A percentile compares a stretch with the other conserved stretches of the same genome.
Conservation (phyloP, 495 filamentous ascomycete genomes). For the Xylaria intraflava region DNA sequence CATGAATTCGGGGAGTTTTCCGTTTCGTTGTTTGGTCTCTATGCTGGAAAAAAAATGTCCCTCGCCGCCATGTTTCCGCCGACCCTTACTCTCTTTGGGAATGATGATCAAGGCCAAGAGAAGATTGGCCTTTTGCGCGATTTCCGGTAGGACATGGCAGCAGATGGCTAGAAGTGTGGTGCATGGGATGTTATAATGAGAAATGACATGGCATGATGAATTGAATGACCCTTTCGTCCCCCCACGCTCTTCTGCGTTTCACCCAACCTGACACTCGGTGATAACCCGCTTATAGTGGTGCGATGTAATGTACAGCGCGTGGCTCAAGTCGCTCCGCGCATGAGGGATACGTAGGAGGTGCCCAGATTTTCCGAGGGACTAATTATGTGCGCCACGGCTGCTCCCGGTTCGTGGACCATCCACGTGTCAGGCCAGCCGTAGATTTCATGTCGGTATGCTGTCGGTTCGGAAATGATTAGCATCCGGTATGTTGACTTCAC, state of each 20-base stretch:
- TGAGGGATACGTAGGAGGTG: not conserved
- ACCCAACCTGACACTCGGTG: not conserved
- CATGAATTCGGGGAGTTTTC: conserved; percentile 13
- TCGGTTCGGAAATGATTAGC: not conserved
- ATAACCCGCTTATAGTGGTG: not conserved
- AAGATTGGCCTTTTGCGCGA: not conserved
- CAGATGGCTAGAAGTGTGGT: conserved; percentile 7
- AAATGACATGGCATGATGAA: conserved; percentile 17
- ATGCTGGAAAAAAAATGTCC: not conserved
- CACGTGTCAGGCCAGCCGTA: not conserved
- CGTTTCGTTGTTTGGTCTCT: conserved; percentile 10
- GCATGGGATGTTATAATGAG: conserved; percentile 10
- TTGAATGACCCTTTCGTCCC: conserved; percentile 6
- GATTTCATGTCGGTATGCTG: not conserved
- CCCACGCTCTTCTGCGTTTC: not conserved
- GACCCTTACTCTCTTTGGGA: not conserved
- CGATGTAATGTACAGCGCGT: not conserved
- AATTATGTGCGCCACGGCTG: not conserved
- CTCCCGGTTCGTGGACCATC: not conserved
- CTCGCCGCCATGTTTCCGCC: not conserved
- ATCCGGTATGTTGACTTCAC: not conserved
- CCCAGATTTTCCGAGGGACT: not conserved
- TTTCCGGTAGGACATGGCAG: conserved; percentile 4
- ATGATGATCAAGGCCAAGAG: conserved; percentile 1
- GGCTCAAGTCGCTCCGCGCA: not conserved